phyloP scores from a whole-genome alignment of 495 filamentous ascomycete species.

The Aspergillus kassunensis region DNA sequence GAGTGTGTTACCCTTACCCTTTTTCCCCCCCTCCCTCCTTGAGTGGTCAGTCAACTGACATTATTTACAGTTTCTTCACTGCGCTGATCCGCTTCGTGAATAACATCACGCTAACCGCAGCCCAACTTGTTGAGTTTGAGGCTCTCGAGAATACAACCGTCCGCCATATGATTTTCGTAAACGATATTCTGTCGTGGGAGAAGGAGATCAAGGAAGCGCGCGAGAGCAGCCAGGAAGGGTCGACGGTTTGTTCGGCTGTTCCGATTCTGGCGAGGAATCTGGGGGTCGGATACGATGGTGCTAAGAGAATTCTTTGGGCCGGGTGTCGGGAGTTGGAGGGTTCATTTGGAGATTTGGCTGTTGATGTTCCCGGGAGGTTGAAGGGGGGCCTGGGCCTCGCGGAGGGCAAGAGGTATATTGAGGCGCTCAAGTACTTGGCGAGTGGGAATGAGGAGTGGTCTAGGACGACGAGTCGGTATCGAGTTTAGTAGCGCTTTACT shows the following conservation, averaged over 20 bases:
- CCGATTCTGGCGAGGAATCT: conserved; percentile 1
- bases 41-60: too few species aligned
- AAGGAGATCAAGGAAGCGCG: neutral
- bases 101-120: neutral
- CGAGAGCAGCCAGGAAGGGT: neutral
- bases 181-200: neutral
- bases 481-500: neutral
- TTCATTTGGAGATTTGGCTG: too few species aligned
- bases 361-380: neutral
- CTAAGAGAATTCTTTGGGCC: neutral
- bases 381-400: neutral
- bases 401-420: neutral
- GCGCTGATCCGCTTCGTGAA: neutral
- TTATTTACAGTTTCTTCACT: neutral
- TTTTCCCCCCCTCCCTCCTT: too few species aligned
- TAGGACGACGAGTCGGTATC: neutral
- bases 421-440: neutral
- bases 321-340: neutral
- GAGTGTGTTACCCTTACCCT: neutral
- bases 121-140: neutral
- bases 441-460: conserved; percentile 1
- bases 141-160: neutral
- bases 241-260: neutral
- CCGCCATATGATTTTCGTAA: neutral
- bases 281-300: neutral